phyloP scores from a whole-genome alignment of 495 filamentous ascomycete genomes.

The Annulohypoxylon maeteangense region DNA sequence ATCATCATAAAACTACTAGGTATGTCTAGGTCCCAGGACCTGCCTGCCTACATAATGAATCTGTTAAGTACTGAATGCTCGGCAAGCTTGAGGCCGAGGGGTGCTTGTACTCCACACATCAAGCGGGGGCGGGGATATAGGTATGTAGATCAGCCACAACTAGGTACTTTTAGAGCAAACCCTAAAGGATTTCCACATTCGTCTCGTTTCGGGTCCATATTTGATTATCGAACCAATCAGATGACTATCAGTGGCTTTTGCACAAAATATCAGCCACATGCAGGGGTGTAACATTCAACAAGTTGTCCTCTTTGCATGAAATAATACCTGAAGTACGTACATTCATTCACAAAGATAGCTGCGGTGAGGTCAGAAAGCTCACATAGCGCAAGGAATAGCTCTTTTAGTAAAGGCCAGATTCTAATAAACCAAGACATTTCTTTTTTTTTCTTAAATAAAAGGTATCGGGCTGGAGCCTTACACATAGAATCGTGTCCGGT shows the following conservation, averaged over 20 bases:
- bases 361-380: conserved; percentile 35
- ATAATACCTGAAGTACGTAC: conserved; percentile 32
- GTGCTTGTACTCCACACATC: conserved; percentile 1
- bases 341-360: conserved; percentile 19
- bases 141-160: conserved; percentile 10
- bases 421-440: conserved; percentile 23
- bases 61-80: background rate
- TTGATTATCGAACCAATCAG: conserved; percentile 46
- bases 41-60: background rate
- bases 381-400: conserved; percentile 33
- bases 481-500: conserved; percentile 15
- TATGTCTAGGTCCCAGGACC: background rate
- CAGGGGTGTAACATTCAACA: conserved; percentile 42
- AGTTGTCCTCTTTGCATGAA: conserved; percentile 44
- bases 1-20: background rate
- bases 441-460: conserved; percentile 34
- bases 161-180: background rate
- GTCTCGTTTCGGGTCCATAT: conserved; percentile 31
- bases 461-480: conserved; percentile 21
- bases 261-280: conserved; percentile 34
- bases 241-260: conserved; percentile 45
- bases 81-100: background rate
- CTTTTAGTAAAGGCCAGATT: conserved; percentile 48
- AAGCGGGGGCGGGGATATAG: background rate
- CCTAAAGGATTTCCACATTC: conserved; percentile 33